Evolutionary conservation across 768 basidiomycete species (phyloP).

Genomic region (Lactarius hengduanensis): DNA sequence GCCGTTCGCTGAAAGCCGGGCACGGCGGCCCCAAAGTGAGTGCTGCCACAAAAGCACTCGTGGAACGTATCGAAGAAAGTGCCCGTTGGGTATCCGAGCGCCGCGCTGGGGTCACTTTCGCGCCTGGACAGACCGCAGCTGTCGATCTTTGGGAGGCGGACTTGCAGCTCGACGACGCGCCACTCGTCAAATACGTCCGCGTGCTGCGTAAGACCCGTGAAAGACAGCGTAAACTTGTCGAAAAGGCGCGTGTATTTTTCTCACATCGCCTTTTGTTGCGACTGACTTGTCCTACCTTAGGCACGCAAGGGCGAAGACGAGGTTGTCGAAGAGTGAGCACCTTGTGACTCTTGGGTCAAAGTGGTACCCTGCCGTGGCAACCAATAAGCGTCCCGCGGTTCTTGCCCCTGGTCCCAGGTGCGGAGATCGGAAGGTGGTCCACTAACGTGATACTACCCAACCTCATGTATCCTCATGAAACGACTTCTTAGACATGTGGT

Average conservation of each 20-base stretch:
- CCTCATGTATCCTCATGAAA: slow-evolving; percentile 7
- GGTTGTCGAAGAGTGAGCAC: slow-evolving; percentile 52
- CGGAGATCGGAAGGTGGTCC: slow-evolving; percentile 7
- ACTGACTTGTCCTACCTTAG: slow-evolving; percentile 37
- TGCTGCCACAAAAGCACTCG: slow-evolving; percentile 63
- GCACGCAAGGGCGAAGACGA: slow-evolving; percentile 70
- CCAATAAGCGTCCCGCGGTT: neutral
- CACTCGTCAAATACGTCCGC: slow-evolving; percentile 78
- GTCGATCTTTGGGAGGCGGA: slow-evolving; percentile 73
- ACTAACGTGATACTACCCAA: neutral
- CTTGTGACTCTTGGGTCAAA: neutral
- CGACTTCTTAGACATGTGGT: neutral
- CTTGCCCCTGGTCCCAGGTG: neutral
- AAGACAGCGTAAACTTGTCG: slow-evolving; percentile 63
- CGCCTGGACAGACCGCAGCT: slow-evolving; percentile 65
- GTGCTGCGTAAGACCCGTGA: slow-evolving; percentile 80
- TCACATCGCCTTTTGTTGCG: neutral
- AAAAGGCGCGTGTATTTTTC: slow-evolving; percentile 54
- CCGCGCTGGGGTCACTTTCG: slow-evolving; percentile 69
- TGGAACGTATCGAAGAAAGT: slow-evolving; percentile 88
- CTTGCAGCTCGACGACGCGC: slow-evolving; percentile 63
- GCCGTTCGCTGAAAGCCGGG: slow-evolving; percentile 67
- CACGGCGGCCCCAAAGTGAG: slow-evolving; percentile 56
- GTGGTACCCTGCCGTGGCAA: neutral
- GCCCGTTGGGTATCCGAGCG: slow-evolving; percentile 71